phyloP scores from a whole-genome alignment of 176 grass and related monocot genomes.

The Aegilops tauschii region DNA sequence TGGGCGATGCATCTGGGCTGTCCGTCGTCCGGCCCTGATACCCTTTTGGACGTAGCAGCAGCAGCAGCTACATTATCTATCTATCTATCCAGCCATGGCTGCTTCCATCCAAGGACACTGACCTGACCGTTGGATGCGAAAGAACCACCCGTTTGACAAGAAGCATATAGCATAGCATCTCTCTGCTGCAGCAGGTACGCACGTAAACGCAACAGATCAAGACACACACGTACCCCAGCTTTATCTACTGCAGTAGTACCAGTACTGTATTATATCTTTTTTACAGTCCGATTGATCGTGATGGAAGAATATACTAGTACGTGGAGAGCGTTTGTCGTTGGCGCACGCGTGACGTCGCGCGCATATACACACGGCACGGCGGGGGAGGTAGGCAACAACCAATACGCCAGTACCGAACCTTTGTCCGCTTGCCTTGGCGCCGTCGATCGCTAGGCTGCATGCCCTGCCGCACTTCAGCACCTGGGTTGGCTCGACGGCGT shows the following conservation, averaged over 20 bases:
- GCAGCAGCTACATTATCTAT: neutral
- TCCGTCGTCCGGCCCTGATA: neutral
- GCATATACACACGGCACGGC: neutral
- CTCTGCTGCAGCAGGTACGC: neutral
- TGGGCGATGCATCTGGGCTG: neutral
- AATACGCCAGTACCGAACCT: neutral
- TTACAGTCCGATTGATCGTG: neutral
- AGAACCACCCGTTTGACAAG: neutral
- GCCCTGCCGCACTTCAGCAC: neutral
- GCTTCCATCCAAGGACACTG: neutral
- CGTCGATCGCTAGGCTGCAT: neutral
- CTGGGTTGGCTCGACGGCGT: neutral
- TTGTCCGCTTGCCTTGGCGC: neutral
- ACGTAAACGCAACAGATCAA: neutral
- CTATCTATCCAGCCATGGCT: neutral
- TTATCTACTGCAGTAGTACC: neutral
- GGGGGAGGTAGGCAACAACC: neutral
- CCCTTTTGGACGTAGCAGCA: neutral
- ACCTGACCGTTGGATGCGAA: constrained; percentile 11
- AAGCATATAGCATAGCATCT: constrained; percentile 20
- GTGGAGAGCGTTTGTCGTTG: neutral
- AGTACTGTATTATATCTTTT: neutral
- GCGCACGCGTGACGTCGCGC: neutral
- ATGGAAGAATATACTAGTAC: neutral
- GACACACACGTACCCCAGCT: neutral